Percentiles rank a stretch among this genome's conserved stretches.
These are phyloP conservation scores for Noccaea caerulescens DNA, from an alignment of 345 rosid species.

Conservation along the genomic window DNA sequence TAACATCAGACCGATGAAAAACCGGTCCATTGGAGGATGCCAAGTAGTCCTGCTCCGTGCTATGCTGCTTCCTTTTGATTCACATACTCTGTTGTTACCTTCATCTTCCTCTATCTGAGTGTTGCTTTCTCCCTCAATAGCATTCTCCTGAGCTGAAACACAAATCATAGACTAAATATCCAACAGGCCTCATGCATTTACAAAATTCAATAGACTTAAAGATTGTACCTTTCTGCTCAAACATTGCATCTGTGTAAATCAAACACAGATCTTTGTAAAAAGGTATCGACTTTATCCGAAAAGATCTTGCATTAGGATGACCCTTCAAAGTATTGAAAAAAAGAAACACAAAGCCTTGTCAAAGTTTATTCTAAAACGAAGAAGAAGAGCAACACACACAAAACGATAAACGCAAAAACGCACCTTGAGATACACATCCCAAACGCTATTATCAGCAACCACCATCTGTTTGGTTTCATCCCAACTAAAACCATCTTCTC, in stretches of 20 bases:
- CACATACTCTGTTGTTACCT: constrained; percentile 44
- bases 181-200: background rate
- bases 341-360: constrained; percentile 18
- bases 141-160: constrained; percentile 34
- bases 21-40: constrained; percentile 90
- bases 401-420: constrained; percentile 22
- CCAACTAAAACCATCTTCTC: constrained; percentile 67
- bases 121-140: constrained; percentile 35
- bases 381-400: background rate
- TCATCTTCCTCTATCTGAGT: constrained; percentile 47
- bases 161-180: constrained; percentile 15
- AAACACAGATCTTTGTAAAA: constrained; percentile 65
- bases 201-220: constrained; percentile 6
- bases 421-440: constrained; percentile 86
- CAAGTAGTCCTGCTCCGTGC: constrained; percentile 68
- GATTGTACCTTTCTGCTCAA: constrained; percentile 59
- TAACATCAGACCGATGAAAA: constrained; percentile 77
- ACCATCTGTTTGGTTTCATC: constrained; percentile 73
- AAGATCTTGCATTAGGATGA: constrained; percentile 65
- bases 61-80: constrained; percentile 39
- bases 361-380: constrained; percentile 18
- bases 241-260: constrained; percentile 56
- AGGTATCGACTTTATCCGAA: constrained; percentile 68
- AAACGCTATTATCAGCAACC: constrained; percentile 56
- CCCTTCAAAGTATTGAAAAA: constrained; percentile 43